These are phyloP conservation scores for Aquilaria malaccensis DNA, from an alignment of 345 rosid species.

Conservation along the genomic window DNA sequence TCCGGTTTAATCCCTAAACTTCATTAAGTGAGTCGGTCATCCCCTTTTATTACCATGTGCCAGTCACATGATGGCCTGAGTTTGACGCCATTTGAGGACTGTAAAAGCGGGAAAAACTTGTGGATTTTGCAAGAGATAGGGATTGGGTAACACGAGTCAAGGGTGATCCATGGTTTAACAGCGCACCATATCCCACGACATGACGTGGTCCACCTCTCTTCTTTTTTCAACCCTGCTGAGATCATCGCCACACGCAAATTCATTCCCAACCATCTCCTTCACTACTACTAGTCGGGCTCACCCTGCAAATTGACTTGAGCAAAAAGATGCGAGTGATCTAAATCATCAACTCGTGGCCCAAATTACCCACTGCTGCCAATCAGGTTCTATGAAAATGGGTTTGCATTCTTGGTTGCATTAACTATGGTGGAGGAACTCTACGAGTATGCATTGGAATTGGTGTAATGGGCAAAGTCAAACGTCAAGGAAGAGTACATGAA, in stretches of 20 bases:
- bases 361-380: conserved; percentile 3
- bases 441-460: not conserved
- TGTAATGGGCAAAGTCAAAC: not conserved
- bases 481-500: conserved; percentile 18
- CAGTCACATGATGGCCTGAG: no score
- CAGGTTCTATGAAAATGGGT: not conserved
- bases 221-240: conserved; percentile 19
- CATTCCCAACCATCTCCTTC: conserved; percentile 13
- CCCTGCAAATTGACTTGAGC: not conserved
- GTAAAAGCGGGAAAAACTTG: no score
- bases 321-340: not conserved
- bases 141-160: no score
- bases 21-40: no score
- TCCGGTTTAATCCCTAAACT: no score
- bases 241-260: conserved; percentile 20
- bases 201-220: conserved; percentile 12
- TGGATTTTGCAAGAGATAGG: no score
- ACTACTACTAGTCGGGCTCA: conserved; percentile 25
- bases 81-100: no score
- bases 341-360: not conserved
- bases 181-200: not conserved
- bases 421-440: not conserved
- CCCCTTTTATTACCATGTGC: no score
- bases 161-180: not conserved
- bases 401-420: conserved; percentile 1